Evolutionary conservation across 768 basidiomycete genomes (phyloP).

Genomic region (Mycena albidolilacea): DNA sequence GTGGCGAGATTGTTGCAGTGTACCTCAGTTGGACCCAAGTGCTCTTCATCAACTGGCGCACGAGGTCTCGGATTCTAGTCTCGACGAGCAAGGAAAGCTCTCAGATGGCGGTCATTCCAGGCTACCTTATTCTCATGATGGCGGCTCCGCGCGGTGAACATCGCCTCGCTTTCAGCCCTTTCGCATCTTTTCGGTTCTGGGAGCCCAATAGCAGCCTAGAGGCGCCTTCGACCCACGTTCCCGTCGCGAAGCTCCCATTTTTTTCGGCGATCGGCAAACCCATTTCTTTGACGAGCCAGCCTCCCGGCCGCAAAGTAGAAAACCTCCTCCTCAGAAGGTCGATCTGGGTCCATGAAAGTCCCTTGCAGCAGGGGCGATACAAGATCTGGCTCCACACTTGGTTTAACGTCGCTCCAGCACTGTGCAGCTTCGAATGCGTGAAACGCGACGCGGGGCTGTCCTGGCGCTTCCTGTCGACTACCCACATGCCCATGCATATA

Average conservation of each 20-base stretch:
- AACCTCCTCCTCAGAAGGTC: background rate
- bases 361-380: background rate
- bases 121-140: background rate
- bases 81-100: too few species aligned
- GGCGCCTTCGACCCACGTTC: background rate
- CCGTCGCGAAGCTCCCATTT: background rate
- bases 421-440: background rate
- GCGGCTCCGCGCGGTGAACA: too few species aligned
- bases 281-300: background rate
- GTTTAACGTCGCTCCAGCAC: background rate
- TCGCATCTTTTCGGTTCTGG: background rate
- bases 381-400: slow-evolving; percentile 3
- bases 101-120: slow-evolving; percentile 3
- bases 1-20: slow-evolving; percentile 16
- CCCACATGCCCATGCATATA: background rate
- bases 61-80: background rate
- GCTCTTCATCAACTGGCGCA: slow-evolving; percentile 20
- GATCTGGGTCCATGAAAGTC: slow-evolving; percentile 12
- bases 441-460: background rate
- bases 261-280: background rate
- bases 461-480: background rate
- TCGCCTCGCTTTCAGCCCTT: background rate
- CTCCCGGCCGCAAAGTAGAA: background rate
- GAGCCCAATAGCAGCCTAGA: background rate
- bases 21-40: background rate